Evolutionary conservation across 164 flowering plant species (phyloP).

Genomic region (Protea cynaroides): DNA sequence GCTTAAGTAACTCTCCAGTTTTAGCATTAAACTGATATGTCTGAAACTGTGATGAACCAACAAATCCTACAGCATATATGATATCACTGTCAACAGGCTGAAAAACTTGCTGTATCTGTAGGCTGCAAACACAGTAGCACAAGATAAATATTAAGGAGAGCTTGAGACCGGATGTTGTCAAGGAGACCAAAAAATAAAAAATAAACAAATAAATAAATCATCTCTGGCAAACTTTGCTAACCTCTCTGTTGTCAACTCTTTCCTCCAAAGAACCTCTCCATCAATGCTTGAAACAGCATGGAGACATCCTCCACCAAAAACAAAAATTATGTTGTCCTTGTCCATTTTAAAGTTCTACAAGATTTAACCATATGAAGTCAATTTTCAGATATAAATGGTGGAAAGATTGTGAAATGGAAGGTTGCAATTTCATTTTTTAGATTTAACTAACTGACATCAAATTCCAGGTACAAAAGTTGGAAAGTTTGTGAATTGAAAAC

Average conservation of each 20-base stretch:
- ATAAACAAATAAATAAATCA: not conserved
- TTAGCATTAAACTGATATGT: constrained; percentile 45
- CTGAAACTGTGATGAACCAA: constrained; percentile 40
- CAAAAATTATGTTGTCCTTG: constrained; percentile 57
- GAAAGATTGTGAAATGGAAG: no score
- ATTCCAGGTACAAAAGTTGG: no score
- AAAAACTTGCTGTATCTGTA: constrained; percentile 56
- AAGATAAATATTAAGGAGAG: constrained; percentile 2
- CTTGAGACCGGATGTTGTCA: not conserved
- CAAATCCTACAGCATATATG: constrained; percentile 60
- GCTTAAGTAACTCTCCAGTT: constrained; percentile 68
- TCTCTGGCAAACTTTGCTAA: constrained; percentile 22
- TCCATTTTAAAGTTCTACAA: constrained; percentile 15
- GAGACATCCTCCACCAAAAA: constrained; percentile 61
- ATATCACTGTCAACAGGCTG: constrained; percentile 51
- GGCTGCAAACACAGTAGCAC: constrained; percentile 38
- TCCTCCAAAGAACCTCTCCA: constrained; percentile 81
- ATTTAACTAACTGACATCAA: no score
- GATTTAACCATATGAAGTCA: no score
- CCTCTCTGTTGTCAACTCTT: constrained; percentile 64
- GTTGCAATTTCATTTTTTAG: no score
- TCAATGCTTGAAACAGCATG: constrained; percentile 86
- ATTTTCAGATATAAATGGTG: no score
- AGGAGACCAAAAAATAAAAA: constrained; percentile 1
- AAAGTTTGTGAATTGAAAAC: no score